These are phyloP conservation scores for Paramyrothecium sp. DNA, from an alignment of 2,329 filamentous ascomycete genomes.

Conservation along the genomic window DNA sequence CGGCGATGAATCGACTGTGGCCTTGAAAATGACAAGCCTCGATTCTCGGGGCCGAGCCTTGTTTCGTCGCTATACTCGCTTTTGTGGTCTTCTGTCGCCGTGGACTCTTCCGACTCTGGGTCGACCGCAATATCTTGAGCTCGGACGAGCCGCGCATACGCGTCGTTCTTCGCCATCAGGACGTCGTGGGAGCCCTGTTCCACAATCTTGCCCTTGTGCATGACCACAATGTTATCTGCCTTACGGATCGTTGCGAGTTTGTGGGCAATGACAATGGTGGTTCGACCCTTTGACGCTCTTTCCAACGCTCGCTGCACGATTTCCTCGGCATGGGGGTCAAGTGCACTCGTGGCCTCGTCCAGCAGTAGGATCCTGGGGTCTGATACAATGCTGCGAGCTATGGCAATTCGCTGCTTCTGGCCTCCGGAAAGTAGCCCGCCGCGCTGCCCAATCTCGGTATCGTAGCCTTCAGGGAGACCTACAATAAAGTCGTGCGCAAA, in stretches of 20 bases:
- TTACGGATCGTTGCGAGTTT: conserved; percentile 53
- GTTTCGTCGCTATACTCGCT: too few species aligned
- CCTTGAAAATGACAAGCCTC: too few species aligned
- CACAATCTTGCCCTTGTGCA: conserved; percentile 51
- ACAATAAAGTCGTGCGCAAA: conserved; percentile 49
- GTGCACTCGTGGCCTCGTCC: conserved; percentile 64
- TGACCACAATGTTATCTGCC: conserved; percentile 62
- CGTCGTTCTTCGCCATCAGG: conserved; percentile 41
- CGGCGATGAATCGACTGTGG: too few species aligned
- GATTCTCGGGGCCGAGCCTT: too few species aligned
- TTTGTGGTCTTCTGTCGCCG: neutral
- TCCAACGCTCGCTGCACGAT: conserved; percentile 54
- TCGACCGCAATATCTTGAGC: conserved; percentile 23
- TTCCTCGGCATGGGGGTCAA: conserved; percentile 37
- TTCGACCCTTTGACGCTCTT: conserved; percentile 50
- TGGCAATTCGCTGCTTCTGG: conserved; percentile 63
- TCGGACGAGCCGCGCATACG: conserved; percentile 47
- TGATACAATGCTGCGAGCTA: conserved; percentile 41
- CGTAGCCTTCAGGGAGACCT: conserved; percentile 40
- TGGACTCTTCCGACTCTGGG: neutral
- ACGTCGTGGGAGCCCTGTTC: conserved; percentile 54
- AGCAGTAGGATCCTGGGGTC: conserved; percentile 55
- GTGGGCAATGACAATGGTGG: conserved; percentile 64
- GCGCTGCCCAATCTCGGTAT: conserved; percentile 58
- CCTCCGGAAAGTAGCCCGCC: conserved; percentile 63